Evolutionary conservation across 2,329 filamentous ascomycete genomes (phyloP), one percentile per base, ranked within the genome.

Genomic region (Phialocephala subalpina): DNA sequence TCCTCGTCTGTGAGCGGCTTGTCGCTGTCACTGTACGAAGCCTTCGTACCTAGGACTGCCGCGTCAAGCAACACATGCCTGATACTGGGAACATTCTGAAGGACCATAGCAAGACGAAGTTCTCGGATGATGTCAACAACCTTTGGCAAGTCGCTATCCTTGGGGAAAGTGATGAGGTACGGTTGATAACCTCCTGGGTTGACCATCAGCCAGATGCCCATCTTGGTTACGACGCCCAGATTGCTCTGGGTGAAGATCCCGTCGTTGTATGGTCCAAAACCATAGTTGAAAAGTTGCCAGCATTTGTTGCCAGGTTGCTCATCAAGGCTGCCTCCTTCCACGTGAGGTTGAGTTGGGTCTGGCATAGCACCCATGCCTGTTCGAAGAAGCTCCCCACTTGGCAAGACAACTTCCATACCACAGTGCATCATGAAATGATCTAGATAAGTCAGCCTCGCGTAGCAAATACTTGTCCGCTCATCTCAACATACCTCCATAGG

Each of bases 221-320:
- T 83, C 73, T 87, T 86, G 2, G 82, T 83, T 8, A 85, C 81
- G 36, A 86, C 82, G 40, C 84, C 84, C 14, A 85, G 77, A 65
- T 82, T 85, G 22, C 79, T 81, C 70, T 86, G 84, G 0, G 81
- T 79, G 69, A 87, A 86, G 16, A 86, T 78, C 1, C 82, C 82
- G 64, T 82, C 78, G 22, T 78, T 73, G 14, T 76, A 75, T 0
- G 80, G 79, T 0, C 80, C 79, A 65, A 80, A 82, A 1, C 76
- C 76, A 61, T 80, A 77, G 58, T 77, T 75, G 70, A 80, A 80
- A 0, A 76, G 73, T 62, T 80, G 78, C 78, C 78, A 80, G 14
- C 68, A 78, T 29, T 74, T 73, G 66, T 80, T 79, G 69, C 79
- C 76, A 4, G 74, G 77, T 14, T 62, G 58, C 18, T 65, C 56